Evolutionary conservation across 192 early-diverging fungal species (phyloP).

Genomic region (Chytriomyces sp.): DNA sequence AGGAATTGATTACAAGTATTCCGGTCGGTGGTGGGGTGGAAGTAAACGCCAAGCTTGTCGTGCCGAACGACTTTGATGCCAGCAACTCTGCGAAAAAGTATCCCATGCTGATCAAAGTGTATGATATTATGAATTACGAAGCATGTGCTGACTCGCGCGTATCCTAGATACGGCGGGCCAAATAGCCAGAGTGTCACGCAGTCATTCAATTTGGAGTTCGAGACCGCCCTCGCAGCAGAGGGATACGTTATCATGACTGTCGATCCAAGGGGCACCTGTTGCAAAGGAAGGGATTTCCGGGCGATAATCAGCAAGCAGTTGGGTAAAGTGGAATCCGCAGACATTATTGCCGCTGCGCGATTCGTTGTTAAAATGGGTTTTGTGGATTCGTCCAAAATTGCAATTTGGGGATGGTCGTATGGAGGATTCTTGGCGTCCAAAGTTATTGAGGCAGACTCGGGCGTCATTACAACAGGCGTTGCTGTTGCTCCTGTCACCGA

Average conservation of each 20-base stretch:
- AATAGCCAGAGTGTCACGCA: conserved; percentile 70
- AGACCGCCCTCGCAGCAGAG: conserved; percentile 43
- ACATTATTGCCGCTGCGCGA: conserved; percentile 84
- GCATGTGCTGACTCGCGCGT: background rate
- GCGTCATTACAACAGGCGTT: conserved; percentile 82
- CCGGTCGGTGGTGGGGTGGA: conserved; percentile 34
- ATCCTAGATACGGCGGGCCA: conserved; percentile 74
- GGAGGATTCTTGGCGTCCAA: conserved; percentile 89
- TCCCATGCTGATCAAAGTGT: conserved; percentile 84
- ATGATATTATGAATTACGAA: conserved; percentile 28
- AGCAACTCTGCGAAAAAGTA: conserved; percentile 64
- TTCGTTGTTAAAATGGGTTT: conserved; percentile 65
- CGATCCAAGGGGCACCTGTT: conserved; percentile 90
- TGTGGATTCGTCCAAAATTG: conserved; percentile 77
- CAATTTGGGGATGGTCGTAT: conserved; percentile 98
- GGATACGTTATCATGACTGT: conserved; percentile 50
- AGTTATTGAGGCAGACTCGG: conserved; percentile 79
- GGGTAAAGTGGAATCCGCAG: conserved; percentile 81
- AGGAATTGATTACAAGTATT: conserved; percentile 48
- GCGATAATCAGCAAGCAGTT: conserved; percentile 73
- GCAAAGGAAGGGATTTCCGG: conserved; percentile 80
- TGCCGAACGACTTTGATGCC: conserved; percentile 78
- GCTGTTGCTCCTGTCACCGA: conserved; percentile 96
- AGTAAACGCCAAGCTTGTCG: conserved; percentile 79
- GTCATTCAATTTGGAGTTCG: conserved; percentile 40